phyloP scores from a whole-genome alignment of 306 rosid species.

The Corylus americana region DNA sequence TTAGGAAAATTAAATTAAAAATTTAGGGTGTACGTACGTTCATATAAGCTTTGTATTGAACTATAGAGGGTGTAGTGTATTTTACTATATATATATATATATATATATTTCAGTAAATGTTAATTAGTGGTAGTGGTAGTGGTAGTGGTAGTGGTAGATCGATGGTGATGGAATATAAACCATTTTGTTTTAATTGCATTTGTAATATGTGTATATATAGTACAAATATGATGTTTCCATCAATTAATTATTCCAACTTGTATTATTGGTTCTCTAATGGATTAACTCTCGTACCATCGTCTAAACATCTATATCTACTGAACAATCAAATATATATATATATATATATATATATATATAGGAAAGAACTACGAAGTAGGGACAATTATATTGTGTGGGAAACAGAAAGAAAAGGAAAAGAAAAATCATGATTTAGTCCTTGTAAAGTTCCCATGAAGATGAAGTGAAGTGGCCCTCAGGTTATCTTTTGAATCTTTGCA shows the following conservation, averaged over 20 bases:
- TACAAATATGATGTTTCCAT: conserved; percentile 24
- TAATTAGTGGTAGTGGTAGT: conserved; percentile 15
- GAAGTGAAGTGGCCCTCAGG: conserved; percentile 54
- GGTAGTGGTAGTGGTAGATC: too few species aligned
- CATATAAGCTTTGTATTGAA: not conserved
- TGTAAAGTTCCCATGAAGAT: conserved; percentile 48
- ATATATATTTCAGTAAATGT: not conserved
- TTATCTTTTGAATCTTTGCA: not conserved
- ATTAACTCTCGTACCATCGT: not conserved
- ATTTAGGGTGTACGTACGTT: too few species aligned
- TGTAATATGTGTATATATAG: conserved; percentile 3
- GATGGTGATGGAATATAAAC: not conserved
- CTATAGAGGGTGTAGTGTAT: conserved; percentile 16
- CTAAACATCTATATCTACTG: not conserved
- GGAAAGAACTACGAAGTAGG: conserved; percentile 4
- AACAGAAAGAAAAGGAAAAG: conserved; percentile 33
- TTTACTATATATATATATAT: not conserved
- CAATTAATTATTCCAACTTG: conserved; percentile 12
- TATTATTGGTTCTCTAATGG: conserved; percentile 10
- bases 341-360: not conserved
- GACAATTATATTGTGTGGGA: conserved; percentile 37
- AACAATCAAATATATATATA: not conserved
- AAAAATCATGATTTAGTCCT: conserved; percentile 27
- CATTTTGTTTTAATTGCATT: conserved; percentile 16
- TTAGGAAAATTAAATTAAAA: too few species aligned